Percentiles rank a stretch among this genome's conserved stretches.
These are phyloP conservation scores for Rhododendron griersonianum DNA, from an alignment of 148 eudicot species.

Conservation along the genomic window DNA sequence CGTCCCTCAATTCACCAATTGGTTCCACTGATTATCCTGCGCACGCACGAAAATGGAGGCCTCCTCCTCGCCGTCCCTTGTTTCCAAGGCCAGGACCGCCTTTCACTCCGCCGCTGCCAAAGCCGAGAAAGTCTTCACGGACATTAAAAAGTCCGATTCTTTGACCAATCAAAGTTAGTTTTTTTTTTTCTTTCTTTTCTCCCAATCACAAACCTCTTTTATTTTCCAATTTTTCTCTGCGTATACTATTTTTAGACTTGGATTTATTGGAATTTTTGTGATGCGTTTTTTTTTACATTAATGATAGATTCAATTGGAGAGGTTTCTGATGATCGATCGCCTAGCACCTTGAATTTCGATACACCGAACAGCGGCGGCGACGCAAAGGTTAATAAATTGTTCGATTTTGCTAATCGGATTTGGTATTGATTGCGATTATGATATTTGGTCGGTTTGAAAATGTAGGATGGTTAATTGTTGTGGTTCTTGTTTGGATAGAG, in stretches of 20 bases:
- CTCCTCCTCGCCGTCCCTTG: constrained; percentile 29
- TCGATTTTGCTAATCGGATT: background rate
- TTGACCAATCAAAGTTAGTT: constrained; percentile 42
- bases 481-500: constrained; percentile 6
- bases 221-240: background rate
- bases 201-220: background rate
- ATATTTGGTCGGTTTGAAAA: background rate
- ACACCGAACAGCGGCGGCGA: constrained; percentile 10
- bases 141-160: constrained; percentile 69
- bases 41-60: constrained; percentile 37
- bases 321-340: constrained; percentile 35
- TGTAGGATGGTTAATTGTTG: background rate
- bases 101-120: constrained; percentile 92
- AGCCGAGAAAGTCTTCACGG: constrained; percentile 75
- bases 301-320: constrained; percentile 10
- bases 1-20: background rate
- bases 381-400: constrained; percentile 30
- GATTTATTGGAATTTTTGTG: background rate
- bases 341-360: constrained; percentile 24
- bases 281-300: background rate
- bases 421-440: background rate
- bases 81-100: constrained; percentile 79
- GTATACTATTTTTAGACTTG: background rate
- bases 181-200: background rate
- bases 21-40: background rate